These are phyloP conservation scores for Mycena latifolia DNA, from an alignment of 768 basidiomycete genomes.

Conservation along the genomic window DNA sequence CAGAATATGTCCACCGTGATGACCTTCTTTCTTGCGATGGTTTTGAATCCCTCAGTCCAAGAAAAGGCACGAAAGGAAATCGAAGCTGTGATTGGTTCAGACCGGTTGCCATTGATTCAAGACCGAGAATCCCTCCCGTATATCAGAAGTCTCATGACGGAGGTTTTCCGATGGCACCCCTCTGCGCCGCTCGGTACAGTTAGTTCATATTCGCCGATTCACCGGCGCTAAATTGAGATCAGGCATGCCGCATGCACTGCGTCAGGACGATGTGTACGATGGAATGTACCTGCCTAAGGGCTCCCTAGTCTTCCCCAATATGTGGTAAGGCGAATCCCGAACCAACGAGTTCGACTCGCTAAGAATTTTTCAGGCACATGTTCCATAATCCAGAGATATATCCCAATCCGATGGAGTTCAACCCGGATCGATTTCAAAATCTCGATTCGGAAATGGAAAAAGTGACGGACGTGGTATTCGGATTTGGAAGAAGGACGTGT, in stretches of 20 bases:
- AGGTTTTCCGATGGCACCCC: constrained; percentile 31
- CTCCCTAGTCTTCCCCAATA: constrained; percentile 10
- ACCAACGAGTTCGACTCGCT: too few relatives aligned
- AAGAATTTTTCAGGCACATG: constrained; percentile 8
- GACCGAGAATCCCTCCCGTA: constrained; percentile 26
- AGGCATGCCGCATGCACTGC: constrained; percentile 14
- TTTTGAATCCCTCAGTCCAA: constrained; percentile 27
- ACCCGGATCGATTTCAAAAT: constrained; percentile 41
- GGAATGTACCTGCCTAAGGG: constrained; percentile 28
- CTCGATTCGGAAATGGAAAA: constrained; percentile 30
- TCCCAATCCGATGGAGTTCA: constrained; percentile 43
- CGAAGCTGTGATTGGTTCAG: constrained; percentile 20
- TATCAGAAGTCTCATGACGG: constrained; percentile 19
- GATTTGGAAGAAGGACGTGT: constrained; percentile 33
- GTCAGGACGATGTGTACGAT: constrained; percentile 23
- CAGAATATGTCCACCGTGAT: constrained; percentile 8
- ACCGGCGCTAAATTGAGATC: neutral
- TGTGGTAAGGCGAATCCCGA: constrained; percentile 15
- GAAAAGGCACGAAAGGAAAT: constrained; percentile 19
- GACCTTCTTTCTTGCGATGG: constrained; percentile 32
- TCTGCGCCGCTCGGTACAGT: constrained; percentile 29
- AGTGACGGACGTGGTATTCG: constrained; percentile 28
- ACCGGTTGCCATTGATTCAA: constrained; percentile 26
- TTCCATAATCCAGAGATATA: constrained; percentile 33
- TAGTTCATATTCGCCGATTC: neutral